Conservation (phyloP, 2,329 filamentous ascomycete species). For the Dichotomopilus funicola region DNA sequence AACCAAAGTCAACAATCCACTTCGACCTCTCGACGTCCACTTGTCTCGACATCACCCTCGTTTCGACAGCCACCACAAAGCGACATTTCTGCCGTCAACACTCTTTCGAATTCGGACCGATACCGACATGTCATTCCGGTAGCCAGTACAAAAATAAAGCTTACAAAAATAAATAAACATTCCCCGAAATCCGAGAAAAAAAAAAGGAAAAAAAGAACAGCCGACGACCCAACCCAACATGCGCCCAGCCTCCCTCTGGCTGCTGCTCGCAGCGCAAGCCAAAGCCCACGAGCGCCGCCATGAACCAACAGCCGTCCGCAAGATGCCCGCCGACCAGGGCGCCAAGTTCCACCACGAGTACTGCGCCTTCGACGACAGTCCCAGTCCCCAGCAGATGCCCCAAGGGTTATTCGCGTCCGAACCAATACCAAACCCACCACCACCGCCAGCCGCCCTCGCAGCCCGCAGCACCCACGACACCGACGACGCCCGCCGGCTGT, state of each 20-base stretch:
- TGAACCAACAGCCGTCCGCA: conserved; percentile 58
- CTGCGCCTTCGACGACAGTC: conserved; percentile 42
- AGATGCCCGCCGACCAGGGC: conserved; percentile 63
- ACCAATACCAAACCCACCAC: neutral
- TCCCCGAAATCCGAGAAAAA: neutral
- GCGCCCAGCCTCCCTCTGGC: conserved; percentile 39
- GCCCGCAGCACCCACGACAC: conserved; percentile 27
- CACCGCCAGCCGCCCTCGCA: conserved; percentile 20
- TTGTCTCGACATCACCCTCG: too few species aligned
- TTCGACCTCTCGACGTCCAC: neutral
- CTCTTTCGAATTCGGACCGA: too few species aligned
- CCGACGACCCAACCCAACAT: conserved; percentile 27
- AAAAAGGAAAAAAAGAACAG: neutral
- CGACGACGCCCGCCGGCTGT: conserved; percentile 27
- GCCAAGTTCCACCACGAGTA: conserved; percentile 71
- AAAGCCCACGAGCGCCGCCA: conserved; percentile 26
- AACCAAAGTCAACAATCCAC: conserved; percentile 13
- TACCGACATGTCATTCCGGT: too few species aligned
- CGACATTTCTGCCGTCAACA: too few species aligned
- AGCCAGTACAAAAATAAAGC: too few species aligned
- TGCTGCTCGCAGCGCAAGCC: conserved; percentile 38
- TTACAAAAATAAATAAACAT: neutral
- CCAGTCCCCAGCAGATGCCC: too few species aligned
- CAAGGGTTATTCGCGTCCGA: conserved; percentile 30
- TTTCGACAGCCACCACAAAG: too few species aligned